phyloP scores from a whole-genome alignment of 805 yeast genomes.

The Phaffomyces opuntiae region DNA sequence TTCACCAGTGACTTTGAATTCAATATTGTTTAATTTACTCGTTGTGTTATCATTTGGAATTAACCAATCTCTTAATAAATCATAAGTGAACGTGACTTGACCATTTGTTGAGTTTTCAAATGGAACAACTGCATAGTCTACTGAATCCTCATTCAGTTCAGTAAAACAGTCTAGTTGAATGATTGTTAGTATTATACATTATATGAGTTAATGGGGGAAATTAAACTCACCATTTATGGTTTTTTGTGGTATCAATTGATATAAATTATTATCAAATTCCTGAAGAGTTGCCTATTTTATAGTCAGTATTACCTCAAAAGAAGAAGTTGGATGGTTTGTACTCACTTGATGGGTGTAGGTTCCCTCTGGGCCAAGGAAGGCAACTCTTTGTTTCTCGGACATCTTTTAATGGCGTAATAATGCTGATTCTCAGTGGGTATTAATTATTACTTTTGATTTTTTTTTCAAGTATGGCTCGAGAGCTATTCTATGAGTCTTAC shows the following conservation, averaged over 20 bases:
- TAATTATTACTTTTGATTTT: too few relatives aligned
- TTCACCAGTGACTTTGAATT: conserved; percentile 58
- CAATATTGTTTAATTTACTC: background rate
- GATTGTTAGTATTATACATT: conserved; percentile 8
- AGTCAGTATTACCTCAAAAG: too few relatives aligned
- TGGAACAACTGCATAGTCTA: conserved; percentile 78
- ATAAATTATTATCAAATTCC: conserved; percentile 33
- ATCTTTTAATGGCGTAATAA: background rate
- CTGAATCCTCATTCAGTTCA: conserved; percentile 34
- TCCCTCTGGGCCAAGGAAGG: conserved; percentile 84
- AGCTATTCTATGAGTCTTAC: background rate
- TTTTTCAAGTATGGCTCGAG: background rate
- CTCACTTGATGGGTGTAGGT: conserved; percentile 84
- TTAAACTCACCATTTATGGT: conserved; percentile 13
- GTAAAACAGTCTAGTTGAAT: conserved; percentile 45
- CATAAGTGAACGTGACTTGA: conserved; percentile 81
- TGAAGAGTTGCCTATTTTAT: conserved; percentile 45
- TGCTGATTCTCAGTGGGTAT: background rate
- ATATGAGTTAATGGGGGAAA: too few relatives aligned
- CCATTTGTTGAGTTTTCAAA: conserved; percentile 95
- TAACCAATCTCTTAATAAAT: conserved; percentile 66
- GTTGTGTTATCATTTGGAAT: conserved; percentile 18
- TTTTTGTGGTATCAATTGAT: conserved; percentile 19
- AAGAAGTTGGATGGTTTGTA: background rate
- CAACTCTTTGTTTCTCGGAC: conserved; percentile 34